Evolutionary conservation across 257 asterid species (phyloP).

Genomic region (Ilex aquifolium): DNA sequence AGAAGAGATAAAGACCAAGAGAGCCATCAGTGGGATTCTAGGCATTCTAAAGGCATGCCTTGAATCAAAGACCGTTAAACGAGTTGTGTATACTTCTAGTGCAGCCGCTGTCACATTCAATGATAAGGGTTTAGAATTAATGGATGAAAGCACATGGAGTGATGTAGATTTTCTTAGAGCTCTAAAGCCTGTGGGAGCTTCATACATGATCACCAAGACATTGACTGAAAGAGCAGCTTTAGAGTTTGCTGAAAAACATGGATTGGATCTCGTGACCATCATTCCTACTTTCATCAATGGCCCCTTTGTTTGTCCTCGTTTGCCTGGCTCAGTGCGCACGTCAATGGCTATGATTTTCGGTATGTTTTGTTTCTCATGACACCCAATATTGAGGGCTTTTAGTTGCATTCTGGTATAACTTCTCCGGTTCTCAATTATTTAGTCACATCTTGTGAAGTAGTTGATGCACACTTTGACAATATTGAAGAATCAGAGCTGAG

Average conservation of each 20-base stretch:
- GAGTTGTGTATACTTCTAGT: conserved; percentile 36
- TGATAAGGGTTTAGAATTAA: conserved; percentile 3
- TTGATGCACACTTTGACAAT: conserved; percentile 30
- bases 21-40: conserved; percentile 20
- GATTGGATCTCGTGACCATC: conserved; percentile 43
- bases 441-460: conserved; percentile 23
- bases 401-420: too few relatives aligned
- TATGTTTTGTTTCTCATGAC: too few relatives aligned
- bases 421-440: conserved; percentile 14
- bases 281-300: conserved; percentile 53
- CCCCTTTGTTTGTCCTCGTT: conserved; percentile 31
- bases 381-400: too few relatives aligned
- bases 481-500: too few relatives aligned
- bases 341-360: too few relatives aligned
- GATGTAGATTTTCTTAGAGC: conserved; percentile 29
- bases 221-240: conserved; percentile 27
- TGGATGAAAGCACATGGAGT: conserved; percentile 40
- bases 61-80: too few relatives aligned
- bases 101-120: conserved; percentile 21
- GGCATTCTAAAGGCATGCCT: conserved; percentile 33
- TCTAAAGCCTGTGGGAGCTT: conserved; percentile 16
- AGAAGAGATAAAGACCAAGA: conserved; percentile 32
- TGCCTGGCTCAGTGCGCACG: too few relatives aligned
- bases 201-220: conserved; percentile 46
- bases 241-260: conserved; percentile 25